Evolutionary conservation across 257 asterid genomes (phyloP).

Genomic region (Solanum dulcamara): DNA sequence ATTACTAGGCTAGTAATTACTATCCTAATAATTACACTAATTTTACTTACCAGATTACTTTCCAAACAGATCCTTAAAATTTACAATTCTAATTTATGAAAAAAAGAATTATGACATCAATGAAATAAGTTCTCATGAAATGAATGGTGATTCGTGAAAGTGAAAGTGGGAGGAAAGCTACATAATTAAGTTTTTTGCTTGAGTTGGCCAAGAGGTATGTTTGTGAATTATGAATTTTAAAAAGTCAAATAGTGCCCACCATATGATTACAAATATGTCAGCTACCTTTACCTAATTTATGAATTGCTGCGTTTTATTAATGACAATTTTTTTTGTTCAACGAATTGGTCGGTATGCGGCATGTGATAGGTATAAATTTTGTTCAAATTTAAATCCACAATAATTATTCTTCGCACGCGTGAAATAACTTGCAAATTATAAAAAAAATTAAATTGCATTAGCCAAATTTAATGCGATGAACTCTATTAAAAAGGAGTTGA

Average conservation of each 20-base stretch:
- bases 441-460: too few relatives aligned
- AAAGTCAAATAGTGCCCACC: not conserved
- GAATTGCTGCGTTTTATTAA: not conserved
- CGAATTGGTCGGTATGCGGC: not conserved
- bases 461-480: fast-evolving
- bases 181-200: not conserved
- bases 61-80: too few relatives aligned
- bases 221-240: not conserved
- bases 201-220: not conserved
- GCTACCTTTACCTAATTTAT: not conserved
- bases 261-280: not conserved
- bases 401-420: too few relatives aligned
- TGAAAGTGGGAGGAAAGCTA: not conserved
- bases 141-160: not conserved
- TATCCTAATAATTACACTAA: too few relatives aligned
- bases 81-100: not conserved
- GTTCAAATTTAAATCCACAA: not conserved
- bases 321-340: not conserved
- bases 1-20: too few relatives aligned
- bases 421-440: not conserved
- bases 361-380: not conserved
- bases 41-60: too few relatives aligned
- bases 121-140: not conserved
- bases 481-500: too few relatives aligned
- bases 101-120: not conserved